A percentile compares a stretch with the other conserved stretches of the same genome.
These are phyloP conservation scores for Pseudocercospora macadamiae DNA, from an alignment of 2,329 filamentous ascomycete species.

Conservation along the genomic window DNA sequence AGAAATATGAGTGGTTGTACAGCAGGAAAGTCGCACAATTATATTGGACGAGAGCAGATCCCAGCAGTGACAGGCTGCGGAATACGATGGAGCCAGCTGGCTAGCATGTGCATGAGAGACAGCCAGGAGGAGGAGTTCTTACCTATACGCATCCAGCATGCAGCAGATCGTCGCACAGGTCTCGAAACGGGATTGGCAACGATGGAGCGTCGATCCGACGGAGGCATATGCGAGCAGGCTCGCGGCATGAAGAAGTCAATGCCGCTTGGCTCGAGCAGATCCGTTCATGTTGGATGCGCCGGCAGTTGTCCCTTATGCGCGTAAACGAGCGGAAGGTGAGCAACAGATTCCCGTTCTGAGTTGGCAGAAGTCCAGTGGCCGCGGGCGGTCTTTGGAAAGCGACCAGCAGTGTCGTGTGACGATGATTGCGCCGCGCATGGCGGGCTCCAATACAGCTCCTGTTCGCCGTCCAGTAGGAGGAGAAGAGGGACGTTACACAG, in stretches of 20 bases:
- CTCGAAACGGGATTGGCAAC: background rate
- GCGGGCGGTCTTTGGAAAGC: conserved; percentile 22
- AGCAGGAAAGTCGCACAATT: conserved; percentile 35
- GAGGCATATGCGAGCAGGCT: conserved; percentile 12
- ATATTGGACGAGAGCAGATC: conserved; percentile 29
- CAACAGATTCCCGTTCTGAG: conserved; percentile 4
- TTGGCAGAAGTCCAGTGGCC: conserved; percentile 2
- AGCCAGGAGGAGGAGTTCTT: conserved; percentile 16
- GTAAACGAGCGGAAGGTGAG: conserved; percentile 22
- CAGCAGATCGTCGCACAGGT: conserved; percentile 19
- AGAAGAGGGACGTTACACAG: conserved; percentile 8
- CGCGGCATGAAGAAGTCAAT: conserved; percentile 2
- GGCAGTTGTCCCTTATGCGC: conserved; percentile 23
- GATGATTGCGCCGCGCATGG: conserved; percentile 17
- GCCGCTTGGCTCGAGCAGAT: conserved; percentile 16
- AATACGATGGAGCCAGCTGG: conserved; percentile 18
- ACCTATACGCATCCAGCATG: conserved; percentile 17
- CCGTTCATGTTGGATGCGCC: conserved; percentile 2
- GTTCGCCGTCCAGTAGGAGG: conserved; percentile 14
- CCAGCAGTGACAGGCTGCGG: conserved; percentile 22
- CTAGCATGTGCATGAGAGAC: conserved; percentile 25
- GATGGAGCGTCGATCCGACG: conserved; percentile 8
- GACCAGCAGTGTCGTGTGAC: conserved; percentile 28
- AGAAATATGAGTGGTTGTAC: conserved; percentile 36
- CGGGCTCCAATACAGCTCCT: conserved; percentile 7